Conservation (phyloP, 2,329 filamentous ascomycete species). For the Colletotrichum lentis region DNA sequence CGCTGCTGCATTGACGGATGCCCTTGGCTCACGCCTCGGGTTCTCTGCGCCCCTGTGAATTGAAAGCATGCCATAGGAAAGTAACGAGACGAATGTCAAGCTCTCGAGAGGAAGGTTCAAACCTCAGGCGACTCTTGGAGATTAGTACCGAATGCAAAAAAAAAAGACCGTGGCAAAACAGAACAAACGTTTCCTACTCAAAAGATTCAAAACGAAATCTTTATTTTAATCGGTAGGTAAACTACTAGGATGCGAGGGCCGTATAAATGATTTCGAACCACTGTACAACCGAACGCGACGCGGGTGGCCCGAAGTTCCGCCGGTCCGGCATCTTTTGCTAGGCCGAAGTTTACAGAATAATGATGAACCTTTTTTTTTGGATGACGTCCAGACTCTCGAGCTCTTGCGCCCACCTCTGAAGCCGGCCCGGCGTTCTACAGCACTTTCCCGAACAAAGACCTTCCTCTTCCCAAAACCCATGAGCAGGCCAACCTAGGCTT, state of each 20-base stretch:
- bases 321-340: slow-evolving; percentile 28
- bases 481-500: not conserved
- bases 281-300: not conserved
- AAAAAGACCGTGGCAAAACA: no score
- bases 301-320: slow-evolving; percentile 34
- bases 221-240: no score
- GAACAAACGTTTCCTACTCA: no score
- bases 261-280: not conserved
- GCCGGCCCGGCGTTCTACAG: not conserved
- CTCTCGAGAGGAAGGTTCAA: not conserved
- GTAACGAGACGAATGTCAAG: not conserved
- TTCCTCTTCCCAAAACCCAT: not conserved
- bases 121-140: not conserved
- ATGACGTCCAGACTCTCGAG: slow-evolving; percentile 39
- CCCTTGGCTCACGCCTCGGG: no score
- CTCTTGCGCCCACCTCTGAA: slow-evolving; percentile 10
- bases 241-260: not conserved
- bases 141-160: not conserved
- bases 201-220: no score
- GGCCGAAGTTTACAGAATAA: slow-evolving; percentile 30
- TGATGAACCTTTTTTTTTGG: slow-evolving; percentile 38
- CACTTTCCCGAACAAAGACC: slow-evolving; percentile 3
- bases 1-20: no score
- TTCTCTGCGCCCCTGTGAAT: not conserved
- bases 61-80: not conserved